Evolutionary conservation across 2,329 filamentous ascomycete genomes (phyloP).

Genomic region (Triangularia verruculosa): DNA sequence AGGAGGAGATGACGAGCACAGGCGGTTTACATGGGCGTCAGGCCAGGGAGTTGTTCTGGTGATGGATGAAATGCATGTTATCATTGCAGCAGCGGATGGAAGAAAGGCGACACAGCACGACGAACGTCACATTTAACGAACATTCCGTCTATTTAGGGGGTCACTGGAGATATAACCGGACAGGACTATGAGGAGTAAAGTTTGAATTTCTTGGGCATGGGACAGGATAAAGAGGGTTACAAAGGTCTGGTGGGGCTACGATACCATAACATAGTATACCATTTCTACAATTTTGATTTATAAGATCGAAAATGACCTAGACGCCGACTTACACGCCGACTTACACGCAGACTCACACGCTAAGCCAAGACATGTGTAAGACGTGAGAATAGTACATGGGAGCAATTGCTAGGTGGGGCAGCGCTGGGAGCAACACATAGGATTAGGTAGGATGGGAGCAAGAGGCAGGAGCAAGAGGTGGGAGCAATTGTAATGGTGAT

Average conservation of each 20-base stretch:
- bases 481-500: no score
- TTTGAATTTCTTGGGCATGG: neutral
- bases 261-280: neutral
- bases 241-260: neutral
- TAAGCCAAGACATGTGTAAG: neutral
- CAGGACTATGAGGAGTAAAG: neutral
- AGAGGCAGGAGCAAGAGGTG: no score
- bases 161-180: neutral
- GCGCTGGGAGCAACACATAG: no score
- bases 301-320: neutral
- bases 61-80: no score
- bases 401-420: neutral
- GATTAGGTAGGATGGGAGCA: no score
- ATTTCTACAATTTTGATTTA: neutral
- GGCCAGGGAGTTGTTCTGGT: constrained; percentile 25
- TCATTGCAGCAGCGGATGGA: neutral
- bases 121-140: neutral
- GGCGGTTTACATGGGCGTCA: constrained; percentile 26
- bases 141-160: neutral
- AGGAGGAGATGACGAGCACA: constrained; percentile 30
- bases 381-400: neutral
- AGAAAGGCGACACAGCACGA: neutral
- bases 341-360: no score
- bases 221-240: neutral
- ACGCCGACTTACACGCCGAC: no score